Base-by-base conservation (phyloP, 148 eudicot species). In the Agrostemma githago region DNA sequence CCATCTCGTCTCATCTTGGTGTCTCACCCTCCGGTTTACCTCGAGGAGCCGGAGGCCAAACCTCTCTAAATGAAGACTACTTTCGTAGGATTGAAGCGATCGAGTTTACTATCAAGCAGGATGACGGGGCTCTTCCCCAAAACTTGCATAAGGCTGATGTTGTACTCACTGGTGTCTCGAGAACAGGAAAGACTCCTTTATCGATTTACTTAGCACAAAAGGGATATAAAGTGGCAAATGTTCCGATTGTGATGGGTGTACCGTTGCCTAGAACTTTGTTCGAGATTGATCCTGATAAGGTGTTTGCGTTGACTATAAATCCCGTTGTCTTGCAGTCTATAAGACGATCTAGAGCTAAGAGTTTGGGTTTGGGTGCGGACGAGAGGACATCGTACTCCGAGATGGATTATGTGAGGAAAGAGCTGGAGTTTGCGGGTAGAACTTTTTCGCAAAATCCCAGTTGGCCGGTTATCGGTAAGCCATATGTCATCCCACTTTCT, bases 381-480 rank as follows among this genome's bases (percentile, higher is more conserved):
- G 57, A 78, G 63, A 76, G 68, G 80, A 83, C 79, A 71, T 89
- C 80, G 76, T 94, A 94, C 78, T 85, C 90, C 0, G 86, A 85
- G 48, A 91, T 94, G 98, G 91, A 86, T 61, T 75, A 87, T 74
- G 92, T 94, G 48, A 88, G 84, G 76, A 71, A 75, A 72, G 98
- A 94, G 73, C 67, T 94, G 74, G 98, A 87, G 62, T 82, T 67
- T 70, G 98, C 97, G 0, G 66, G 83, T 41, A 88, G 76, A 82
- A 83, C 87, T 64, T 94, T 89, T 62, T 86, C 89, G 10, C 89
- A 87, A 57, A 91, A 94, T 81, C 98, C 97, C 4, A 66, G 78
- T 17, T 94, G 97, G 98, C 93, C 93, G 1, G 96, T 94, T 19
- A 91, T 94, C 76, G 97, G 98, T 94, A 77, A 91, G 96, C 69